Evolutionary conservation across 768 basidiomycete species (phyloP).

Genomic region (Rhodocollybia butyracea): DNA sequence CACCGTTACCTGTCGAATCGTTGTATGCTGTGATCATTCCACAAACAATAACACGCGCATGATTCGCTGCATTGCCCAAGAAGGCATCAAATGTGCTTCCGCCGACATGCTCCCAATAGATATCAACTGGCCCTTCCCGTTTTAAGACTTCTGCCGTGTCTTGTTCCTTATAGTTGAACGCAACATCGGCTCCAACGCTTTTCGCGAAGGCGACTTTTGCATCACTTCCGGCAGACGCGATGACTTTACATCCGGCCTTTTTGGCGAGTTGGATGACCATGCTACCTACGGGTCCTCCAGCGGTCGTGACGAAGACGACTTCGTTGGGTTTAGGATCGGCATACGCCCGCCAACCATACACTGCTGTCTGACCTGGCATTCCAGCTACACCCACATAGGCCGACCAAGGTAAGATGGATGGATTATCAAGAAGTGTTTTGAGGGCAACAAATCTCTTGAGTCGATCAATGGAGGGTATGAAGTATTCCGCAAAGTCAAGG

Average conservation of each 20-base stretch:
- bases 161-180: constrained; percentile 71
- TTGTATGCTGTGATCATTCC: neutral
- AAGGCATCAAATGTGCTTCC: constrained; percentile 58
- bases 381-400: constrained; percentile 33
- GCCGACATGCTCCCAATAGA: constrained; percentile 59
- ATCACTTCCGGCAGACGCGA: constrained; percentile 67
- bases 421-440: constrained; percentile 21
- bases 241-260: constrained; percentile 55
- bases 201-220: constrained; percentile 65
- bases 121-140: constrained; percentile 50
- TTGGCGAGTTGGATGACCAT: constrained; percentile 49
- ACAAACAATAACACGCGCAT: constrained; percentile 46
- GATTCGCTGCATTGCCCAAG: constrained; percentile 36
- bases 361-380: constrained; percentile 13
- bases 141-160: constrained; percentile 47
- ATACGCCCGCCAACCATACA: constrained; percentile 7
- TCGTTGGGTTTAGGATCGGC: constrained; percentile 35
- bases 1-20: neutral
- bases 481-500: constrained; percentile 10
- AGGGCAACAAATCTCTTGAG: constrained; percentile 2
- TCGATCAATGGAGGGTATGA: neutral
- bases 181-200: constrained; percentile 59
- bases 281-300: constrained; percentile 43
- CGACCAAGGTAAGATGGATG: constrained; percentile 34
- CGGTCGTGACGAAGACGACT: constrained; percentile 45